phyloP scores from a whole-genome alignment of 2,329 filamentous ascomycete genomes.

The Colletotrichum echinochloae region DNA sequence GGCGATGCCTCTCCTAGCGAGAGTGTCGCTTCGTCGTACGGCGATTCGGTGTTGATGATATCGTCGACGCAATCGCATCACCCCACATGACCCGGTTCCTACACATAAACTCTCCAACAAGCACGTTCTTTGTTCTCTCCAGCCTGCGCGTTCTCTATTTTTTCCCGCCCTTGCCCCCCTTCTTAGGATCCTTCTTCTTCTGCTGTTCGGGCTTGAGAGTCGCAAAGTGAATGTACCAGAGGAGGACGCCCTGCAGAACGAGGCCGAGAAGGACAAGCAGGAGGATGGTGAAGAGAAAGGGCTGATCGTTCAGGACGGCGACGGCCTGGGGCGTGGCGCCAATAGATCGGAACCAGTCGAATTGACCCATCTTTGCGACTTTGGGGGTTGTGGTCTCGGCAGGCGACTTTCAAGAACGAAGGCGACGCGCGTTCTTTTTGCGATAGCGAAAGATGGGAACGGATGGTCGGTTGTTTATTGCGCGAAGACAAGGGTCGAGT shows the following conservation, averaged over 20 bases:
- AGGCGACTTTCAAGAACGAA: background rate
- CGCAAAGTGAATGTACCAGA: constrained; percentile 70
- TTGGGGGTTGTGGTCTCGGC: background rate
- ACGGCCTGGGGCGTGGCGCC: constrained; percentile 70
- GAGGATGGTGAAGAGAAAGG: constrained; percentile 68
- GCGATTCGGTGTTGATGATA: background rate
- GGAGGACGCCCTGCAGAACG: constrained; percentile 58
- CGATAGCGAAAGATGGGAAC: background rate
- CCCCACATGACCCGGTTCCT: background rate
- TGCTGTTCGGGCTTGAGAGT: constrained; percentile 72
- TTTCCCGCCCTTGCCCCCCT: constrained; percentile 49
- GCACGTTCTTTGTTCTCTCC: background rate
- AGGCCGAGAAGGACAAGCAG: constrained; percentile 65
- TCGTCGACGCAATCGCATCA: background rate
- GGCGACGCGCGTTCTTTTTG: background rate
- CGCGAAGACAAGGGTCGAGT: background rate
- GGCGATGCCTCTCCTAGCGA: background rate
- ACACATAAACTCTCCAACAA: background rate
- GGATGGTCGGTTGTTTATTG: background rate
- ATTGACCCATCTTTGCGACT: constrained; percentile 59
- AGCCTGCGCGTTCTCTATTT: constrained; percentile 27
- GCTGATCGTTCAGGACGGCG: constrained; percentile 71
- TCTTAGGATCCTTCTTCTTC: constrained; percentile 63
- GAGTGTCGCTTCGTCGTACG: background rate
- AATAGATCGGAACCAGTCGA: constrained; percentile 67